Evolutionary conservation across 2,329 filamentous ascomycete species (phyloP), one percentile per base, ranked within the genome.

Genomic region (Pezizomycotina sp.): DNA sequence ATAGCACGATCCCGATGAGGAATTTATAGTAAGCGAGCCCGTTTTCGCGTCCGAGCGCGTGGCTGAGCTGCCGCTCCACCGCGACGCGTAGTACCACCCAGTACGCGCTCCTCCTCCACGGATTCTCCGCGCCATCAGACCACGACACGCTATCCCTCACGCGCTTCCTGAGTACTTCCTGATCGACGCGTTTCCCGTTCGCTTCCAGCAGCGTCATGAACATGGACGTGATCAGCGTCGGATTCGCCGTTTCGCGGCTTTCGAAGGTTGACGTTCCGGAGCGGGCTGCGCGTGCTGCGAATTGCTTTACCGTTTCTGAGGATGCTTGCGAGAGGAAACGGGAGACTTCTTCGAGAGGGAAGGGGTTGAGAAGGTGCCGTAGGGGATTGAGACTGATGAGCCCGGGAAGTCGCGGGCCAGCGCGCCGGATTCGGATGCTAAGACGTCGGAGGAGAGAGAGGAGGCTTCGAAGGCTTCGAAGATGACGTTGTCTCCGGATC

Each of bases 391-490:
- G 0, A 67, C 64, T 0, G 66, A 62, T 10, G 53, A 55, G 0
- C 65, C 68, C 0, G 74, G 74, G 43, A 78, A 78, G 12, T 65
- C 60, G 62, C 71, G 72, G 37, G 58, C 48, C 0, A 78, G 52
- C 2, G 69, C n/a, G n/a, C n/a, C 63, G 16, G 60, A 60, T 13
- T 65, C 53, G 0, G 66, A 54, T 0, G 61, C 60, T 2, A 75
- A 56, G 1, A 74, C 65, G 9, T 61, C 54, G 27, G 67, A 58
- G 1, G 65, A 66, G 1, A 51, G 50, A 0, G 74, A 58, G 0
- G 71, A 72, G 0, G 65, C 60, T 50, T 78, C 72, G 36, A 77
- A 77, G 0, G 60, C 60, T 51, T 78, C 73, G 29, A 75, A 66
- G 37, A 69, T 12, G 47, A 64, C 44, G 47, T 44, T 13, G 27